Conservation (phyloP, 768 basidiomycete species). For the Hericium coralloides region DNA sequence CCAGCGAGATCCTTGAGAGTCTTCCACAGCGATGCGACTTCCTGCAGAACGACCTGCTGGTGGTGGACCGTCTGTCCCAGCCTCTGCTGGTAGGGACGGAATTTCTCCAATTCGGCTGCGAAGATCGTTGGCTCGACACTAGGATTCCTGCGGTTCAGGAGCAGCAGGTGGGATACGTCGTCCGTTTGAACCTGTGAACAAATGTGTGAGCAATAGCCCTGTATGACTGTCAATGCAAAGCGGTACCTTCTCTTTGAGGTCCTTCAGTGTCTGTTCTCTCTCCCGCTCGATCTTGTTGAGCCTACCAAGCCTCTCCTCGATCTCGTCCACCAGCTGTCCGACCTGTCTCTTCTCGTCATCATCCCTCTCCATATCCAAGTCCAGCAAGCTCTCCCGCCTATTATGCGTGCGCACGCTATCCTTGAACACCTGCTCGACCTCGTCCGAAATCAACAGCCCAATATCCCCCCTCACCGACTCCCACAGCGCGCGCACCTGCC, state of each 20-base stretch:
- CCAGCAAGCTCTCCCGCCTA: conserved; percentile 44
- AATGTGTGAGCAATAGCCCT: neutral
- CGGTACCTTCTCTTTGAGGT: conserved; percentile 89
- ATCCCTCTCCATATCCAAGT: conserved; percentile 65
- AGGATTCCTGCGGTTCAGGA: conserved; percentile 81
- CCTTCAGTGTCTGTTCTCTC: conserved; percentile 79
- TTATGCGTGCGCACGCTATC: conserved; percentile 36
- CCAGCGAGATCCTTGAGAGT: conserved; percentile 63
- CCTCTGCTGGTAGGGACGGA: conserved; percentile 82
- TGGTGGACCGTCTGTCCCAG: conserved; percentile 70
- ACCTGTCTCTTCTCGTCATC: conserved; percentile 64
- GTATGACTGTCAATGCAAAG: neutral
- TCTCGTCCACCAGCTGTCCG: conserved; percentile 53
- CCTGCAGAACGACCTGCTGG: conserved; percentile 65
- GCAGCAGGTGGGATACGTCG: conserved; percentile 90
- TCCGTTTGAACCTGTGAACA: conserved; percentile 75
- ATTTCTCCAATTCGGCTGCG: conserved; percentile 91
- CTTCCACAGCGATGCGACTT: conserved; percentile 69
- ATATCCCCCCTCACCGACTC: conserved; percentile 59
- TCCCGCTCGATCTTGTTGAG: conserved; percentile 81
- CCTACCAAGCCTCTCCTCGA: conserved; percentile 70
- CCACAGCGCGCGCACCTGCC: conserved; percentile 70
- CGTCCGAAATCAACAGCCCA: conserved; percentile 45
- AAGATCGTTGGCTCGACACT: conserved; percentile 84
- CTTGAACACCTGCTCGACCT: conserved; percentile 55